Base-by-base conservation (phyloP, 768 basidiomycete genomes). In the Boletus tylopilopsis region DNA sequence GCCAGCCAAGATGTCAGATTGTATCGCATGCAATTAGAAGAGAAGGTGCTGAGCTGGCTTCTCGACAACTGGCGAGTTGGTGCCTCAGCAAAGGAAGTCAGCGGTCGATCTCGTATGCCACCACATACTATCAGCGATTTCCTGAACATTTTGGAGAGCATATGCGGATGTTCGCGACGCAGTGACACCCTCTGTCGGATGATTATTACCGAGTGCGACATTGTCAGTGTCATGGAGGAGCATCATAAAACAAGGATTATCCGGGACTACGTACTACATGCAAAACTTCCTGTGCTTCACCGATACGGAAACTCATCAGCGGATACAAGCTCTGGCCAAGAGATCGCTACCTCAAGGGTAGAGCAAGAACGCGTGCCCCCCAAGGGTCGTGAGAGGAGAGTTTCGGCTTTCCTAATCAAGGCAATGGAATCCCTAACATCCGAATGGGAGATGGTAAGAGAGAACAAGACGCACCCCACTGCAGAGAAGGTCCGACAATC, bases 1-100 rank as follows among this genome's bases (percentile, higher is more conserved):
- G 84, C 91, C 0, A 82, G 79, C 50, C 84, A 86, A 61, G 93
- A 98, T 61, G 85, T 87, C 49, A 78, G 86, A 18, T 69, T 97
- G 15, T 90, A 90, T 68, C 80, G 87, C 15, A 79, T 93, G 77
- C 84, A 84, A 24, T 71, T 95, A n/a, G 87, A 91, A 64, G 90
- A 92, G 62, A 90, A 91, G 62, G 84, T 90, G 4, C 63, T 94
- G 15, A 77, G 72, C 45, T 96, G 95, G 94, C 68, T 96, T 29
- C 67, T 80, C 13, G 86, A 87, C 50, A 77, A 75, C 39, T 95
- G 92, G 88, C 69, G 67, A 30, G 64, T 77, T 11, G 62, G 71
- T n/a, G 62, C 71, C 10, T 68, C 76, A 12, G 68, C 60, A 56
- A 71, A 64, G 61, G 68, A 67, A 16, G 61, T 68, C 43, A 60